These are phyloP conservation scores for Calophaca sinica DNA, from an alignment of 306 rosid genomes.

Conservation along the genomic window DNA sequence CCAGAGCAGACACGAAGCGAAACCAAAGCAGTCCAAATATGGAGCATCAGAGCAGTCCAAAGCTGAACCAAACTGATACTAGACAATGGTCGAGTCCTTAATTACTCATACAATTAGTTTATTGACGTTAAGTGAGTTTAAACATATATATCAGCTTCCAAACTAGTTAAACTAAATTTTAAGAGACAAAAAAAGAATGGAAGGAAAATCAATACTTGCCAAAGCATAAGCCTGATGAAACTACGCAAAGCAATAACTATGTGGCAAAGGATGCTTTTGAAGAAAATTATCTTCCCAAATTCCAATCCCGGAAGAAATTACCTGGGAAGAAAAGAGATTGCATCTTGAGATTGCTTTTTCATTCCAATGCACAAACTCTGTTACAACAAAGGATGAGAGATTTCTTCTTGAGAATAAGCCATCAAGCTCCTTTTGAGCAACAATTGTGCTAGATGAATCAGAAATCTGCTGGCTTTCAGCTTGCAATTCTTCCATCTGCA, in stretches of 20 bases:
- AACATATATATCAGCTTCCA: too few relatives aligned
- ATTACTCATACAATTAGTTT: too few relatives aligned
- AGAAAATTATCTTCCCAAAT: constrained; percentile 26
- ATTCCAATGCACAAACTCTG: constrained; percentile 98
- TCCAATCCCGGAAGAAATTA: constrained; percentile 46
- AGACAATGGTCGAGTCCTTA: too few relatives aligned
- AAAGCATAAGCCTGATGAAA: not conserved
- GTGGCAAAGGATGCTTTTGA: constrained; percentile 5
- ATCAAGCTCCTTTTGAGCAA: constrained; percentile 91
- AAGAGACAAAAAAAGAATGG: not conserved
- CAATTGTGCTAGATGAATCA: constrained; percentile 87
- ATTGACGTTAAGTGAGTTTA: too few relatives aligned
- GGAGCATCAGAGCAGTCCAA: too few relatives aligned
- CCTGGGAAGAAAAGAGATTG: too few relatives aligned
- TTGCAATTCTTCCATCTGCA: constrained; percentile 88
- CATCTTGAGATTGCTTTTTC: constrained; percentile 97
- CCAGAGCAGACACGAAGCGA: too few relatives aligned
- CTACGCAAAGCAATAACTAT: too few relatives aligned
- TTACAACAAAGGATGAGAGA: constrained; percentile 93
- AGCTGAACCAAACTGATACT: too few relatives aligned
- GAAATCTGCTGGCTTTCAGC: constrained; percentile 81
- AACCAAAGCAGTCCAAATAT: too few relatives aligned
- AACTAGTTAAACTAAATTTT: too few relatives aligned
- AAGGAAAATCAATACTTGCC: constrained; percentile 38
- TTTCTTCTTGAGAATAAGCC: constrained; percentile 84